These are phyloP conservation scores for Wallacemonas sp. DNA, from an alignment of 208 protist genomes.

Conservation along the genomic window DNA sequence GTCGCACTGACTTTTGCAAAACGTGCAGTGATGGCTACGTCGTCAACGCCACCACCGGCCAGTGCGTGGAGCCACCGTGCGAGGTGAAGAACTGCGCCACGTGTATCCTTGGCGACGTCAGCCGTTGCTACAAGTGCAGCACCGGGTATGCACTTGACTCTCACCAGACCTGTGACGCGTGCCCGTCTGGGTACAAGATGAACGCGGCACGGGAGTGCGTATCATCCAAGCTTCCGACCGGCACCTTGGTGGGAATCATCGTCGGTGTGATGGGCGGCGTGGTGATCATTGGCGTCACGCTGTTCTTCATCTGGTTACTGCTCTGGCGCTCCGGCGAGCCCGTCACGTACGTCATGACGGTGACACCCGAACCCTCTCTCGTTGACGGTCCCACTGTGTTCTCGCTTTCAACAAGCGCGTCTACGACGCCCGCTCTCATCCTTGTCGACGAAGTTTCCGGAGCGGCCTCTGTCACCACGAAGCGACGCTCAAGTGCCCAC, in stretches of 20 bases:
- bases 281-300: not conserved
- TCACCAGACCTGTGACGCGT: not conserved
- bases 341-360: not conserved
- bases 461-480: not conserved
- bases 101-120: not conserved
- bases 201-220: not conserved
- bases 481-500: too few species aligned
- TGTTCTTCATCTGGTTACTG: not conserved
- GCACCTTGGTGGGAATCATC: not conserved
- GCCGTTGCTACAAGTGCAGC: not conserved
- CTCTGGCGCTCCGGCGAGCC: not conserved
- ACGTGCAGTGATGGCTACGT: not conserved
- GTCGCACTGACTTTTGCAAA: not conserved
- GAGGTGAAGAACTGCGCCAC: not conserved
- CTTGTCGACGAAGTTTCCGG: not conserved
- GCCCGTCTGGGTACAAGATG: not conserved
- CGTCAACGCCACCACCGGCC: not conserved
- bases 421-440: not conserved
- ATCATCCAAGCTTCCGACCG: not conserved
- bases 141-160: not conserved
- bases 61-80: constrained; percentile 4
- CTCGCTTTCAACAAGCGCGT: not conserved
- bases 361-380: not conserved
- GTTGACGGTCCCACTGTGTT: not conserved
- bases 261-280: not conserved